Conservation (phyloP, 2,329 filamentous ascomycete genomes). For the Microsporum canis region DNA sequence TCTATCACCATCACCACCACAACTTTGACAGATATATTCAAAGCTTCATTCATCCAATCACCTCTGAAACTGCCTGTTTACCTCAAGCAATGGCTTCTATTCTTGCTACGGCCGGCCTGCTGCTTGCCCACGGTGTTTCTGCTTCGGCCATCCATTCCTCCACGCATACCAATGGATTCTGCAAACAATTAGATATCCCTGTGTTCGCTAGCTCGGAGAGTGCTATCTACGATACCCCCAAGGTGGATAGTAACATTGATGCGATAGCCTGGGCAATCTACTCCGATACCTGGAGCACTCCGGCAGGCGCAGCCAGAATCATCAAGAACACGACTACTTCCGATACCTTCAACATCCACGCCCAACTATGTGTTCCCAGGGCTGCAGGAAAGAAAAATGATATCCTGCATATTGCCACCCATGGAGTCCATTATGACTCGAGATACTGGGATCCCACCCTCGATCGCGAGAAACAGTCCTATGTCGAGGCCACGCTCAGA, state of each 20-base stretch:
- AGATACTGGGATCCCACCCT: slow-evolving; percentile 16
- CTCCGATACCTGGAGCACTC: slow-evolving; percentile 13
- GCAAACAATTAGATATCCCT: slow-evolving; percentile 13
- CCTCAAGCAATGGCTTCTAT: neutral
- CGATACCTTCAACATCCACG: slow-evolving; percentile 16
- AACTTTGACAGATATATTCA: neutral
- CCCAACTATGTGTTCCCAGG: slow-evolving; percentile 14
- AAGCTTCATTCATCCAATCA: neutral
- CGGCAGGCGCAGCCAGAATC: neutral
- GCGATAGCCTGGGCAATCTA: slow-evolving; percentile 13
- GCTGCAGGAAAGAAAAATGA: slow-evolving; percentile 6
- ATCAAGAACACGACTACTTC: slow-evolving; percentile 15
- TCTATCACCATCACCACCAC: neutral
- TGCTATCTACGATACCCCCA: slow-evolving; percentile 9
- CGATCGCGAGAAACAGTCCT: slow-evolving; percentile 18
- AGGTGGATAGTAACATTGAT: slow-evolving; percentile 12
- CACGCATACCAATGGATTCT: slow-evolving; percentile 8
- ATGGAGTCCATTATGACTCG: slow-evolving; percentile 15
- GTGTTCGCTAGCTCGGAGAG: slow-evolving; percentile 8
- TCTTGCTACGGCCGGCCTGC: neutral
- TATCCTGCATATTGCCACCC: slow-evolving; percentile 16
- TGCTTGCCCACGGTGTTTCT: neutral
- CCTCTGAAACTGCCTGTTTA: neutral
- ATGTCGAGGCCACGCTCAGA: slow-evolving; percentile 26
- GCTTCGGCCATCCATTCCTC: slow-evolving; percentile 2